phyloP scores from a whole-genome alignment of 2,329 filamentous ascomycete species.

The Verticillium dahliae region DNA sequence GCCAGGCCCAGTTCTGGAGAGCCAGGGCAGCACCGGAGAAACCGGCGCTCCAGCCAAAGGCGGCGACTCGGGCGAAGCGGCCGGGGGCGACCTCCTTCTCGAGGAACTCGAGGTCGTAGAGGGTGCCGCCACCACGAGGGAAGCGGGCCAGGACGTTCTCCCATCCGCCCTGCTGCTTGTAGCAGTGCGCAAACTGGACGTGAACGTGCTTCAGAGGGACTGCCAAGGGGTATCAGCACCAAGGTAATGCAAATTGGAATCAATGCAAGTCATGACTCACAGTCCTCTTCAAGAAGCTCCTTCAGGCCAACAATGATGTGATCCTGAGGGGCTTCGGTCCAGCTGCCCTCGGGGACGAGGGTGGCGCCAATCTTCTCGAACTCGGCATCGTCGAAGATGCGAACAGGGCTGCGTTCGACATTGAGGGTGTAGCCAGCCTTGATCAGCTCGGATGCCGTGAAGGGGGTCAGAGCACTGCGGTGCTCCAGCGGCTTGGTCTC shows the following conservation, averaged over 20 bases:
- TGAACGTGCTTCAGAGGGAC: conserved; percentile 67
- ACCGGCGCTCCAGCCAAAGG: conserved; percentile 69
- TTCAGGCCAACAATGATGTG: conserved; percentile 72
- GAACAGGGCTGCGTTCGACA: conserved; percentile 60
- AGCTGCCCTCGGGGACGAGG: conserved; percentile 60
- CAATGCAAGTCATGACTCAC: conserved; percentile 25
- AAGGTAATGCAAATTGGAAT: background rate
- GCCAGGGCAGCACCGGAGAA: conserved; percentile 70
- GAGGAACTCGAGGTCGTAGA: conserved; percentile 85
- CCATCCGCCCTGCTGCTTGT: conserved; percentile 71
- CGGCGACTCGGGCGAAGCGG: conserved; percentile 53
- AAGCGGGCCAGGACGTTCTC: conserved; percentile 74
- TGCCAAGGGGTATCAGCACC: conserved; percentile 7
- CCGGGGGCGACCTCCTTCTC: conserved; percentile 55
- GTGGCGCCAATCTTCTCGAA: conserved; percentile 57
- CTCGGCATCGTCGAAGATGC: conserved; percentile 59
- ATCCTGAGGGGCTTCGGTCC: conserved; percentile 60
- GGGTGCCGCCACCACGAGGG: conserved; percentile 65
- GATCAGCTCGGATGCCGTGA: conserved; percentile 51
- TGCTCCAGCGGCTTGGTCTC: conserved; percentile 55
- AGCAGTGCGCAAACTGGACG: conserved; percentile 68
- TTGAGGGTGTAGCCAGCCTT: conserved; percentile 63
- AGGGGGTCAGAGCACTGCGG: conserved; percentile 37
- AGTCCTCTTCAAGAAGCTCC: conserved; percentile 67
- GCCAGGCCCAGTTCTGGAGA: conserved; percentile 76